These are phyloP conservation scores for Biancaea sappan DNA, from an alignment of 306 rosid genomes.

Conservation along the genomic window DNA sequence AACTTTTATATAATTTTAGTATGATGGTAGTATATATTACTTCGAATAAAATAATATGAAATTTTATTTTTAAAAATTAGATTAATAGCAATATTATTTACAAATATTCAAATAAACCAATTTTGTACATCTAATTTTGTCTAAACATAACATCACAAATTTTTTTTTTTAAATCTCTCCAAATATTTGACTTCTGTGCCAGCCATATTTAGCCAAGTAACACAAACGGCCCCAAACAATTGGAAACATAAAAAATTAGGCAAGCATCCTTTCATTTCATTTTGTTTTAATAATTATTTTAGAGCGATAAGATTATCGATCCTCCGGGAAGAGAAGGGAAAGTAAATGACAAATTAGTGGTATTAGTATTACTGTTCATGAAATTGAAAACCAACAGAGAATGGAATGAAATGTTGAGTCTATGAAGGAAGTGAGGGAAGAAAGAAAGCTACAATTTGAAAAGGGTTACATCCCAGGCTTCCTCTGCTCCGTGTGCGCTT, in stretches of 20 bases:
- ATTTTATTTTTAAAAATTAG: too few species aligned
- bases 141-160: background rate
- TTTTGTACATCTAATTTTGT: too few species aligned
- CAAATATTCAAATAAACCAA: too few species aligned
- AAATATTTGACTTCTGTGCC: background rate
- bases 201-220: conserved; percentile 34
- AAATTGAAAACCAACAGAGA: background rate
- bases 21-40: too few species aligned
- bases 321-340: background rate
- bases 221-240: conserved; percentile 31
- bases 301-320: background rate
- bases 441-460: background rate
- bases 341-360: background rate
- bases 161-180: too few species aligned
- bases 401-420: background rate
- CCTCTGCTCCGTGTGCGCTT: conserved; percentile 30
- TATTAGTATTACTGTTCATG: background rate
- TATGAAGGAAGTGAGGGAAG: conserved; percentile 8
- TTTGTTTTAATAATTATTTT: background rate
- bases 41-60: too few species aligned
- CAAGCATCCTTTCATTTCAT: background rate
- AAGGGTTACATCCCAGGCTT: background rate
- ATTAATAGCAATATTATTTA: too few species aligned
- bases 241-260: background rate
- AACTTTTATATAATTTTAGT: too few species aligned